Evolutionary conservation across 306 rosid species (phyloP), one percentile per base, ranked within the genome.

Genomic region (Coriaria nepalensis): DNA sequence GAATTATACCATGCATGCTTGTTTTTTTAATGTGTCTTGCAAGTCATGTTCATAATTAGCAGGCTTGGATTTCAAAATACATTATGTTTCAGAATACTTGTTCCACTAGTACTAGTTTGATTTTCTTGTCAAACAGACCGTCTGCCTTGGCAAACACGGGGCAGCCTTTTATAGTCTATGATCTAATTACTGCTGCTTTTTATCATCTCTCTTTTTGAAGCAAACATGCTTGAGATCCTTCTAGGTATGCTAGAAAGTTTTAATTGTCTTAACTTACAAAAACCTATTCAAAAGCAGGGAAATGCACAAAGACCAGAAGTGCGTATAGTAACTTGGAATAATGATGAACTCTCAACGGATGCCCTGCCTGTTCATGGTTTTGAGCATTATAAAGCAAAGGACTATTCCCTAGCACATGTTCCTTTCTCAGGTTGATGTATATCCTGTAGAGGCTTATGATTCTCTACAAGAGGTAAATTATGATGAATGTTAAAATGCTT

Each of bases 321-420:
- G 49, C 92, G 90, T 44, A 37, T 90, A 29, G 85, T 90, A 50
- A 62, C 98, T 49, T 77, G 95, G 98, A 90, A 63, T 51, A 90
- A 79, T 73, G 95, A 90, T 49, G 98, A 90, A 47, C 86, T 77
- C 68, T 90, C 98, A 37, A 85, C 94, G 6, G 98, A 90, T 69
- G 94, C 98, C 62, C 65, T 90, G 51, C 98, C 98, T 39, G 95
- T 90, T 54, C 82, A 66, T 54, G 96, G 98, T 12, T 90, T 85
- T 64, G 98, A 90, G 79, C 95, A 85, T 79, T 85, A 79, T 87
- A 85, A 78, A 81, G 95, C 92, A 52, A 85, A 90, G 32, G 98
- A 90, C 77, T 90, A 90, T 75, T 90, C 85, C 64, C 96, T 90
- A 67, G 96, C 95, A 56, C 85, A 85, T 48, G 94, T 95, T 73